Evolutionary conservation across 78 protist genomes (phyloP).

Genomic region (Dictyostelium firmibasis): DNA sequence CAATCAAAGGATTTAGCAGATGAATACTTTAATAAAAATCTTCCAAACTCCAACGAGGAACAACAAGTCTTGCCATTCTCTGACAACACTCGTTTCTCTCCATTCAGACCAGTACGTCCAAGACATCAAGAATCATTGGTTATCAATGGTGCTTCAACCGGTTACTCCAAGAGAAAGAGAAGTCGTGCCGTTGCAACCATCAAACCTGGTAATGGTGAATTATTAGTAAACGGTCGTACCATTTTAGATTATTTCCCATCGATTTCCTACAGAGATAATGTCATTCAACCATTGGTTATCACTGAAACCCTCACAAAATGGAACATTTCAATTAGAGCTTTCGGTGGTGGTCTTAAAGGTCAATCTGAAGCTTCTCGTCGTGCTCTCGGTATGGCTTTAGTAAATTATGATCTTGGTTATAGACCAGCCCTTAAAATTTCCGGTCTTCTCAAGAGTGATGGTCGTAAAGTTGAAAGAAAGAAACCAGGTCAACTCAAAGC

Average conservation of each 20-base stretch:
- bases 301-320: constrained; percentile 58
- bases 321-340: constrained; percentile 11
- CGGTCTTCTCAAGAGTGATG: constrained; percentile 72
- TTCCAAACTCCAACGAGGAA: background rate
- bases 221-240: constrained; percentile 41
- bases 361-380: constrained; percentile 81
- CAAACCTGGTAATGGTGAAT: constrained; percentile 39
- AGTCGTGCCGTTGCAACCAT: constrained; percentile 27
- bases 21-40: background rate
- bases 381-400: constrained; percentile 74
- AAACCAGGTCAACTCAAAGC: constrained; percentile 84
- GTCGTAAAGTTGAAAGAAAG: constrained; percentile 86
- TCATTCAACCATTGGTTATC: constrained; percentile 68
- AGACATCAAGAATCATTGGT: background rate
- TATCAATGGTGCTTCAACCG: constrained; percentile 26
- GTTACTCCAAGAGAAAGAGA: constrained; percentile 69
- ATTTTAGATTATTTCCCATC: constrained; percentile 57
- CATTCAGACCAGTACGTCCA: constrained; percentile 43
- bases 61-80: background rate
- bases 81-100: background rate
- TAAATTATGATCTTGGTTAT: constrained; percentile 48
- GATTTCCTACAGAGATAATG: constrained; percentile 28
- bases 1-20: background rate
- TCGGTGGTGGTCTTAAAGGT: constrained; percentile 79
- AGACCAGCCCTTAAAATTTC: constrained; percentile 21